Evolutionary conservation across 257 asterid genomes (phyloP), one percentile per base, ranked within the genome.

Genomic region (Rehmannia glutinosa): DNA sequence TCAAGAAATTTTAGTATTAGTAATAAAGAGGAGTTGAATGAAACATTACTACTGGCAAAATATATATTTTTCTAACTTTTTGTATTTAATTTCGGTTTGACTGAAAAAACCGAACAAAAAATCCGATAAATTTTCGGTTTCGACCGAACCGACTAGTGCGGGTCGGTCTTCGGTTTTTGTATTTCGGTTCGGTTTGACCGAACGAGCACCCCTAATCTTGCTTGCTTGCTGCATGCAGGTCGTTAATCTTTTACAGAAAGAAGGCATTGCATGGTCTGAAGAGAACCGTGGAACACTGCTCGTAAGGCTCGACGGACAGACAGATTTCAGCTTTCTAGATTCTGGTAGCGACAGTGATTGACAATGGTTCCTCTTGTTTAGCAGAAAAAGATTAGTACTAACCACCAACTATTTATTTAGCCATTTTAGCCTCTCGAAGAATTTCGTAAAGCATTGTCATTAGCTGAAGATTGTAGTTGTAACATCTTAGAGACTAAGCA

Each of bases 211-310:
- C n/a, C n/a, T n/a, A n/a, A n/a, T n/a, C n/a, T n/a, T n/a, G n/a
- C n/a, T n/a, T n/a, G n/a, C 20, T 43, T 43, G 11, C 13, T 11
- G 13, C 43, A 38, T 73, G 64, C 85, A 92, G 98, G 97, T 89
- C 15, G 59, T 75, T 56, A 30, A 68, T 60, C 89, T 92, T 71
- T 76, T 92, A 33, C 77, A 81, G 73, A 81, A 64, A 24, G 96
- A 89, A 81, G 89, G 89, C 21, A 83, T 92, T 13, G n/a, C 64
- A 12, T 92, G 89, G 86, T 72, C 78, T 0, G 98, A 92, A 71
- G 97, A 87, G 80, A 92, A 92, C 65, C 80, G 83, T 23, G 96
- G 97, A 73, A 84, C 87, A 1, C 81, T 92, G 70, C 82, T 92
- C 25, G 73, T 92, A 73, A 82, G 68, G 81, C 95, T 92, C 27